phyloP scores from a whole-genome alignment of 345 rosid species.

The Gossypium turneri region DNA sequence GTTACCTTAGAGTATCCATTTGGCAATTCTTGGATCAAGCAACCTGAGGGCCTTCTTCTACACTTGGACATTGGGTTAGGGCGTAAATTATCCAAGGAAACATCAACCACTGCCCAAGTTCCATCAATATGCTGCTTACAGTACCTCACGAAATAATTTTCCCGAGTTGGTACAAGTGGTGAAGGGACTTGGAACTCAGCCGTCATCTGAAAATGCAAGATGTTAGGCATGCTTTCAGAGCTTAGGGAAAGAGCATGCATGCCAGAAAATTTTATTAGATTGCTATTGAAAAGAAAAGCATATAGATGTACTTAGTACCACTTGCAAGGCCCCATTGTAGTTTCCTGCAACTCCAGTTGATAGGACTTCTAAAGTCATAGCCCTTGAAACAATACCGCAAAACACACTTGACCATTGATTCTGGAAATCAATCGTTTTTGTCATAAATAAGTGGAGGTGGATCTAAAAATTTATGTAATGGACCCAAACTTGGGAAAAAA shows the following conservation, averaged over 20 bases:
- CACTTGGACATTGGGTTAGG: conserved; percentile 42
- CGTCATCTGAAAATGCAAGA: conserved; percentile 52
- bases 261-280: too few relatives aligned
- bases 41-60: conserved; percentile 92
- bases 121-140: conserved; percentile 80
- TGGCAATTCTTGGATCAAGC: conserved; percentile 81
- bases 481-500: neutral
- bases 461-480: neutral
- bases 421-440: conserved; percentile 29
- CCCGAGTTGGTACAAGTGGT: conserved; percentile 82
- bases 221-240: neutral
- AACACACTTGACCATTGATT: conserved; percentile 85
- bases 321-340: conserved; percentile 96
- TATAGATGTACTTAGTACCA: conserved; percentile 40
- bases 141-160: conserved; percentile 79
- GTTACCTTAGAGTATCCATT: conserved; percentile 92
- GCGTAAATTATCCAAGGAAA: conserved; percentile 70
- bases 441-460: neutral
- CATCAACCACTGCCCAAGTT: conserved; percentile 93
- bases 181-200: conserved; percentile 95
- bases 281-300: neutral
- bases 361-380: conserved; percentile 80
- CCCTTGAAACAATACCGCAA: conserved; percentile 86
- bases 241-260: neutral
- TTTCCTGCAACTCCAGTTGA: conserved; percentile 98